phyloP scores from a whole-genome alignment of 345 rosid species.

The Populus alba region DNA sequence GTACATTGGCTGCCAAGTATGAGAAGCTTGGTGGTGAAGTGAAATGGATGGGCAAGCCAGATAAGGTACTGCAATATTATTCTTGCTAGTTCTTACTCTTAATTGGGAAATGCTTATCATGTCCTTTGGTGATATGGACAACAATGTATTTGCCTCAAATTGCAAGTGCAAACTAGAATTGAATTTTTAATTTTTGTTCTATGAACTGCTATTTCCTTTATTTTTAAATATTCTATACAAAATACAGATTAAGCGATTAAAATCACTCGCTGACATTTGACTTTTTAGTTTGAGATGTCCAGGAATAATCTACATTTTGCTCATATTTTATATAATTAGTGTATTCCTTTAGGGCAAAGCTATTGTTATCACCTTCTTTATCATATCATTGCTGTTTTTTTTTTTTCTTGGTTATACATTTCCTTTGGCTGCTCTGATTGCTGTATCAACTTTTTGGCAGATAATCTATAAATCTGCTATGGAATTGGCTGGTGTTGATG shows the following conservation, averaged over 20 bases:
- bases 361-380: background rate
- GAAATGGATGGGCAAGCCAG: conserved; percentile 97
- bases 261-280: background rate
- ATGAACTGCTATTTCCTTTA: background rate
- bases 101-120: background rate
- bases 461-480: conserved; percentile 79
- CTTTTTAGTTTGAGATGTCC: background rate
- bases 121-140: background rate
- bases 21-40: conserved; percentile 92
- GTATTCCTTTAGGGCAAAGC: no score
- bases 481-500: conserved; percentile 59
- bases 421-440: background rate
- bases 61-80: conserved; percentile 43
- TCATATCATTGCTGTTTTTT: background rate
- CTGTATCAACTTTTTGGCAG: conserved; percentile 27
- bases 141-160: background rate
- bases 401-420: background rate
- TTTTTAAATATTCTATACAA: background rate
- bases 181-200: background rate
- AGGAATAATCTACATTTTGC: no score
- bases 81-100: background rate
- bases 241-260: background rate
- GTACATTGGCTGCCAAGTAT: conserved; percentile 77
- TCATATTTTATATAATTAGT: no score
- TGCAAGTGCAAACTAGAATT: background rate